Conservation (phyloP, 148 eudicot species). For the Persicaria maculosa region DNA sequence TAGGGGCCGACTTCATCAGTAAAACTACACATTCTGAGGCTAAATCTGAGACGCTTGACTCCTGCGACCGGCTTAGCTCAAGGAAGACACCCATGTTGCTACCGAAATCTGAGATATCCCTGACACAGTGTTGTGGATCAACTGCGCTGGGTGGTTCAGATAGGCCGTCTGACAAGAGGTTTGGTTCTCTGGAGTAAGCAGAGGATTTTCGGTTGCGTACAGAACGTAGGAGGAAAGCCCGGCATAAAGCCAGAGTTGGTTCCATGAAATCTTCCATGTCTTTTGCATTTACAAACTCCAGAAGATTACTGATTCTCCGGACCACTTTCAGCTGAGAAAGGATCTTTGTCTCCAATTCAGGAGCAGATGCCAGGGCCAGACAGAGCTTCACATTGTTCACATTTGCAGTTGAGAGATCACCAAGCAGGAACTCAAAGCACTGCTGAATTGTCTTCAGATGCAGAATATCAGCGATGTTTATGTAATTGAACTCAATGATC, state of each 20-base stretch:
- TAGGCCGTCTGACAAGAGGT: conserved; percentile 46
- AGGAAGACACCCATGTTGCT: conserved; percentile 61
- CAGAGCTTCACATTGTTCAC: conserved; percentile 84
- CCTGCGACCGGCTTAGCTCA: conserved; percentile 42
- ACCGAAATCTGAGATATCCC: conserved; percentile 75
- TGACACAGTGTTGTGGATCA: conserved; percentile 54
- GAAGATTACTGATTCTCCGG: conserved; percentile 69
- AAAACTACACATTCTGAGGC: conserved; percentile 81
- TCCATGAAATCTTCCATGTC: conserved; percentile 87
- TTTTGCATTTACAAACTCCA: conserved; percentile 67
- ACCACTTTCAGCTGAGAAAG: conserved; percentile 83
- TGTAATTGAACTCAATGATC: conserved; percentile 73
- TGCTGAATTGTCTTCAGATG: conserved; percentile 63
- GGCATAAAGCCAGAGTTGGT: conserved; percentile 73
- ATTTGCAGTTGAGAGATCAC: conserved; percentile 73
- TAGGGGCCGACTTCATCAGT: conserved; percentile 58
- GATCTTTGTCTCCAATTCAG: conserved; percentile 64
- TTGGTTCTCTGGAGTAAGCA: conserved; percentile 46
- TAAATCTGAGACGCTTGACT: conserved; percentile 43
- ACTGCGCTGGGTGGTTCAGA: conserved; percentile 29
- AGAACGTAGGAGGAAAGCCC: conserved; percentile 73
- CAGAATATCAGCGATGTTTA: conserved; percentile 69
- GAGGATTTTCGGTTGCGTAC: conserved; percentile 29
- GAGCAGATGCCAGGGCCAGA: conserved; percentile 80
- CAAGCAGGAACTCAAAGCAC: conserved; percentile 83